phyloP scores from a whole-genome alignment of 2,329 filamentous ascomycete species.

The Colletotrichum tropicicola region DNA sequence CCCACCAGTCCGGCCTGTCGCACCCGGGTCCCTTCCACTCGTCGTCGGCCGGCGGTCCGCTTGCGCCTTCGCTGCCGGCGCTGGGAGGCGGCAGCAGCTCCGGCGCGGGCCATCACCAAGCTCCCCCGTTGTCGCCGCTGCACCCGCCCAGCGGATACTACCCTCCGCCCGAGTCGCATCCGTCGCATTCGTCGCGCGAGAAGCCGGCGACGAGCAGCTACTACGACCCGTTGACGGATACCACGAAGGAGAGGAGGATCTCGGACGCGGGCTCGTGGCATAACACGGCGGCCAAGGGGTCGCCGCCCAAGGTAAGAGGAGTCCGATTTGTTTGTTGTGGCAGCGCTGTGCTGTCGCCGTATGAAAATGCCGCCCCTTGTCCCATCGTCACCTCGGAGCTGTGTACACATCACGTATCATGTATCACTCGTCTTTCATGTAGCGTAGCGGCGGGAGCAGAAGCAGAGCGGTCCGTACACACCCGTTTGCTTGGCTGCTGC shows the following conservation, averaged over 20 bases:
- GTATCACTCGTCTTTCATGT: background rate
- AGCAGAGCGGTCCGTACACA: too few species aligned
- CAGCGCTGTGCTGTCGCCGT: too few species aligned
- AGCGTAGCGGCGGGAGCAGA: background rate
- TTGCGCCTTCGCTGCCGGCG: conserved; percentile 31
- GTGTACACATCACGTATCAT: conserved; percentile 8
- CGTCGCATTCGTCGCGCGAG: conserved; percentile 45
- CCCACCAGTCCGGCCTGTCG: conserved; percentile 31
- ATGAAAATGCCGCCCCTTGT: background rate
- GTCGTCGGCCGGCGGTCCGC: conserved; percentile 37
- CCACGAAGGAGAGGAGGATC: conserved; percentile 54
- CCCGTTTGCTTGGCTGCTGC: background rate
- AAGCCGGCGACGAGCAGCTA: conserved; percentile 54
- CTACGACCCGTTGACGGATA: conserved; percentile 64
- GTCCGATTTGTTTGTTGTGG: conserved; percentile 27
- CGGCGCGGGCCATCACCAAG: conserved; percentile 29
- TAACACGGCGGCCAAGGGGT: conserved; percentile 51
- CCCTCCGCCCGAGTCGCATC: conserved; percentile 40
- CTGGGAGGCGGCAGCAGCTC: conserved; percentile 34
- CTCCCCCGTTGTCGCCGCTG: conserved; percentile 50
- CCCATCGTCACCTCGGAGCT: background rate
- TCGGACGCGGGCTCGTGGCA: conserved; percentile 55
- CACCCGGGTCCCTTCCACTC: conserved; percentile 46
- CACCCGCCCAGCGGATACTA: conserved; percentile 55
- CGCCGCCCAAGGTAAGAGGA: conserved; percentile 57